Evolutionary conservation across 352 stramenopile genomes (phyloP), one percentile per base, ranked within the genome.

Genomic region (Peronospora farinosa): DNA sequence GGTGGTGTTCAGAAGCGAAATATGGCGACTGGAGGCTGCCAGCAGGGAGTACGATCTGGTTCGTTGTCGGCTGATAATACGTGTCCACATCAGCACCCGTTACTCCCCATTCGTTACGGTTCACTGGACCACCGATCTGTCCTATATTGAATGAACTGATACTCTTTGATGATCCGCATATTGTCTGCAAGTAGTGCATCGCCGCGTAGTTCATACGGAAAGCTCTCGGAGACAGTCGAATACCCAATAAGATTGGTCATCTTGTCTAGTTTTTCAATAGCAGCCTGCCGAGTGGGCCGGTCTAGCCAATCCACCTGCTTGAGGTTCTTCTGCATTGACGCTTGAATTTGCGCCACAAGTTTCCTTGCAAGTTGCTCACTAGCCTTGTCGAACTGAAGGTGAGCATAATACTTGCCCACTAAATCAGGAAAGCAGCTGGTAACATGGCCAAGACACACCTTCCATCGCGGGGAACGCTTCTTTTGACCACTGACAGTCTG

Each of bases 41-140:
- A 3, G 95, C 95, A 3, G 95, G 95, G 60, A 98, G 98, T 6
- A 97, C 90, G 52, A 98, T 97, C 60, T 97, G 86, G 60, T 93
- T 93, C 5, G 57, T 64, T 10, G 65, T 65, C 6, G 67, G 53
- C 42, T 72, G 67, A 60, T 94, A 88, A 60, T 89, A 92, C 17
- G 88, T 92, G 67, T 98, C 98, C 27, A 97, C 86, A 0, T 78
- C 92, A 49, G 95, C 87, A 17, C 91, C 86, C 0, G 84, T 88
- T 88, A 98, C 97, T 57, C 72, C 74, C 88, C 83, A 96, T 44
- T 88, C 71, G 46, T 65, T 71, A 3, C 76, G 73, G 30, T 92
- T 64, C 9, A 91, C 84, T 0, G 47, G 40, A 0, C 40, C 46
- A 2, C 65, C 79, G 13, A 87, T 72, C 8, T 50, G 60, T 11